Evolutionary conservation across 768 basidiomycete genomes (phyloP).

Genomic region (Antrodiella citrinella): DNA sequence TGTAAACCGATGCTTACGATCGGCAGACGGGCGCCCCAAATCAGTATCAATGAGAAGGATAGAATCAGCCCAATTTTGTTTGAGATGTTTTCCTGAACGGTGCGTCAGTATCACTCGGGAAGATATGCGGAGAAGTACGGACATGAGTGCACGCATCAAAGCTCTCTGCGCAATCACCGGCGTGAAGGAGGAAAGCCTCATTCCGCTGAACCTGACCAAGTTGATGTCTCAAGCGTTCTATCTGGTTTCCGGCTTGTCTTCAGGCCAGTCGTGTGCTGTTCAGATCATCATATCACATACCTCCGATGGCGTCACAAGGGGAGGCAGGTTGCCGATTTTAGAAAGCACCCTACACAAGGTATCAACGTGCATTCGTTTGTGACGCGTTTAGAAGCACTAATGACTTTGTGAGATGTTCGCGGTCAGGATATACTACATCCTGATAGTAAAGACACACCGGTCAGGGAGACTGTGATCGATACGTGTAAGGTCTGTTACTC

Average conservation of each 20-base stretch:
- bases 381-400: too few species aligned
- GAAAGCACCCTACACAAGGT: constrained; percentile 66
- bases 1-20: too few species aligned
- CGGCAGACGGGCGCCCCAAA: constrained; percentile 91
- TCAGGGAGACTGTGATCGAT: too few species aligned
- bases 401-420: constrained; percentile 47
- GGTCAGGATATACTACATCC: constrained; percentile 69
- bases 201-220: constrained; percentile 74
- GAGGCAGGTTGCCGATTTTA: constrained; percentile 75
- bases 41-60: constrained; percentile 89
- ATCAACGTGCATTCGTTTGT: too few species aligned
- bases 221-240: constrained; percentile 77
- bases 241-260: constrained; percentile 38
- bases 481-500: too few species aligned
- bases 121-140: constrained; percentile 19
- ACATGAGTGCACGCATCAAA: constrained; percentile 89
- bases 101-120: neutral
- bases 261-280: too few species aligned
- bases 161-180: constrained; percentile 96
- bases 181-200: constrained; percentile 91
- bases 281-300: too few species aligned
- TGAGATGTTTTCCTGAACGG: constrained; percentile 69
- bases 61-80: constrained; percentile 87
- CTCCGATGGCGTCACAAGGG: constrained; percentile 89
- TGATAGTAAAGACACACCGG: constrained; percentile 23